A percentile compares a stretch with the other conserved stretches of the same genome.
Evolutionary conservation across 1,139 yeast genomes (phyloP).

Genomic region (Lodderomyces beijingensis): DNA sequence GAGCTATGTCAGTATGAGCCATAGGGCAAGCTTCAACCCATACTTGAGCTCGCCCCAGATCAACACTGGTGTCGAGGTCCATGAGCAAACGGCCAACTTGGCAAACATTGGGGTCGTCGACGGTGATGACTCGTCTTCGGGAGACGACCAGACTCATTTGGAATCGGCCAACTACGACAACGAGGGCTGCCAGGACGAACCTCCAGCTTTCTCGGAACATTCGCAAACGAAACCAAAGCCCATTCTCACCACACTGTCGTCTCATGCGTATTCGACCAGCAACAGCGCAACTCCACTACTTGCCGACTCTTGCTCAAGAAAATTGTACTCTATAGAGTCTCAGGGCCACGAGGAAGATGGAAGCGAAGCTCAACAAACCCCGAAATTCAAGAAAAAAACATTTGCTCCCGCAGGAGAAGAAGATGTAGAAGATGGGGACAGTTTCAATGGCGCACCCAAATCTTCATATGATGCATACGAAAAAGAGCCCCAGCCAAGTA

Average conservation of each 20-base stretch:
- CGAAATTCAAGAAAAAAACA: not conserved
- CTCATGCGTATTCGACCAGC: slow-evolving; percentile 5
- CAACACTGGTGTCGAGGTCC: slow-evolving; percentile 47
- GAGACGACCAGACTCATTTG: too few relatives aligned
- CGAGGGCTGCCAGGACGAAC: too few relatives aligned
- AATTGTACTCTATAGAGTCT: slow-evolving; percentile 1
- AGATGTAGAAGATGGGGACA: too few relatives aligned
- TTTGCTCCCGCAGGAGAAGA: not conserved
- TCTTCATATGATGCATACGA: not conserved
- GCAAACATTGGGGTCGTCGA: slow-evolving; percentile 59
- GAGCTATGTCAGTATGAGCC: slow-evolving; percentile 35
- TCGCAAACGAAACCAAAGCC: slow-evolving; percentile 26
- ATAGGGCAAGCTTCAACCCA: slow-evolving; percentile 15
- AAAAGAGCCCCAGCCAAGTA: slow-evolving; percentile 11
- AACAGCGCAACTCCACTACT: slow-evolving; percentile 9
- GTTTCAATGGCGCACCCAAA: too few relatives aligned
- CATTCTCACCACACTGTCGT: not conserved
- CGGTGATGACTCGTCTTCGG: slow-evolving; percentile 10
- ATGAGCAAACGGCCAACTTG: slow-evolving; percentile 61
- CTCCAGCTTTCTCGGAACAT: slow-evolving; percentile 3
- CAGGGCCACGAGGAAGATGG: not conserved
- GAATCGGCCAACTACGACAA: slow-evolving; percentile 2
- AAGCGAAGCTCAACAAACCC: not conserved
- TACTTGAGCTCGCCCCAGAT: slow-evolving; percentile 33
- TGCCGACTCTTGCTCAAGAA: slow-evolving; percentile 3